Conservation (phyloP, 2,329 filamentous ascomycete species). For the Fusarium irregulare region DNA sequence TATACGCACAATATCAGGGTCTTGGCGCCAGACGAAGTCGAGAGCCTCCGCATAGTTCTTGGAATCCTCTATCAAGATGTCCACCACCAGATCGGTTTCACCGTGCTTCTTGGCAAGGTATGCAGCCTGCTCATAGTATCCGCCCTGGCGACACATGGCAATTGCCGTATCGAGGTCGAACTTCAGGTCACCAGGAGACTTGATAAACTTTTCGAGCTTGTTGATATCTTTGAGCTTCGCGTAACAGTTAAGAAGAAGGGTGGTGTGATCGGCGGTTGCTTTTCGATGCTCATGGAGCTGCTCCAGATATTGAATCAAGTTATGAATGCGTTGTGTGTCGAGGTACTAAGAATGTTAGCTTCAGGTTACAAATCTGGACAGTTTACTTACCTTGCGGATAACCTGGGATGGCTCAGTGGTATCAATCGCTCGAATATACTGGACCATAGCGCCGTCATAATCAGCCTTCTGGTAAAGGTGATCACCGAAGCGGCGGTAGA, state of each 20-base stretch:
- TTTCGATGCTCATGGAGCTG: constrained; percentile 94
- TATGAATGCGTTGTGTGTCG: constrained; percentile 97
- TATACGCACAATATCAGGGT: constrained; percentile 75
- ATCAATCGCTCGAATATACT: constrained; percentile 95
- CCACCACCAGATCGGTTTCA: constrained; percentile 92
- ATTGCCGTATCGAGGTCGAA: constrained; percentile 98
- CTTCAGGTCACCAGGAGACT: constrained; percentile 91
- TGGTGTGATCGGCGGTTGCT: constrained; percentile 95
- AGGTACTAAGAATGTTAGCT: constrained; percentile 73
- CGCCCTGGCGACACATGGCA: constrained; percentile 95
- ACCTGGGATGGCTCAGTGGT: constrained; percentile 96
- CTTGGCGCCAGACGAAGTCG: constrained; percentile 89
- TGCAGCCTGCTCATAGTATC: constrained; percentile 96
- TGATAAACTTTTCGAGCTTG: constrained; percentile 96
- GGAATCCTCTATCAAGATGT: constrained; percentile 95
- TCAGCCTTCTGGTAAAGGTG: constrained; percentile 94
- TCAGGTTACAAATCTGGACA: fast-evolving
- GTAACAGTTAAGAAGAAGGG: constrained; percentile 93
- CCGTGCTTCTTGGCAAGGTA: constrained; percentile 95
- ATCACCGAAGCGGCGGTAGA: constrained; percentile 94
- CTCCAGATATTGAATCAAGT: constrained; percentile 96
- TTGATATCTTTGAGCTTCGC: constrained; percentile 97
- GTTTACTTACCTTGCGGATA: constrained; percentile 78
- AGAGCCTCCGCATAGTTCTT: constrained; percentile 90
- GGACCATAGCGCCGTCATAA: constrained; percentile 98